Evolutionary conservation across 2,329 filamentous ascomycete species (phyloP), one percentile per base, ranked within the genome.

Genomic region (Coniochaeta prunicola): DNA sequence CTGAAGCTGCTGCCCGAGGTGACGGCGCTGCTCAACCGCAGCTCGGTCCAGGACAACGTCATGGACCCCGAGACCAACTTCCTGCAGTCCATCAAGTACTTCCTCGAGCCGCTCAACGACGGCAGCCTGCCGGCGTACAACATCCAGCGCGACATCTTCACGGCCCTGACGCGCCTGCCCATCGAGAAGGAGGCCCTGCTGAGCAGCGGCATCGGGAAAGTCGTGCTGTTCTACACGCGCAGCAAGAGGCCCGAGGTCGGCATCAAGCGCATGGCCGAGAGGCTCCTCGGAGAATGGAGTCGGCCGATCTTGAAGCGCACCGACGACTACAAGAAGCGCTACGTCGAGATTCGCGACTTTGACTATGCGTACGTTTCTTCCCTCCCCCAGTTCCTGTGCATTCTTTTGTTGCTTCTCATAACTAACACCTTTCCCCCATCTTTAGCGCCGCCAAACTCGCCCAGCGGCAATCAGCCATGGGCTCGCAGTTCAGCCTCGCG

Each of bases 31-130:
- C 82, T 99, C 61, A 97, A 96, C 72, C 90, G 92, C 68, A 96
- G 93, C 73, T 91, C 90, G 58, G 85, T 93, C 30, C 90, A 90
- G 69, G 82, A 91, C 65, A 89, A 90, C 31, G 87, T 97, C 56
- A 86, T 97, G 42, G 93, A 97, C 65, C 93, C 93, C 0, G 94
- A 99, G 69, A 96, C 89, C 69, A 97, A 97, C 76, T 89, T 99
- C 62, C 79, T 99, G 40, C 91, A 96, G 74, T 90, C 92, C 15
- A 91, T 99, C 68, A 92, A 93, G 70, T 97, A 96, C 81, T 97
- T 97, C 81, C 83, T 99, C 24, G 94, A 99, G 71, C 94, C 94
- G 0, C 82, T 97, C 53, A 92, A 93, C 67, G 93, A 97, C 70
- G 94, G 93, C 59, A 93, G 91, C 61, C 82, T 99, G 56, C 94